These are phyloP conservation scores for Moniliophthora roreri DNA, from an alignment of 1,284 basidiomycete genomes.

Conservation along the genomic window DNA sequence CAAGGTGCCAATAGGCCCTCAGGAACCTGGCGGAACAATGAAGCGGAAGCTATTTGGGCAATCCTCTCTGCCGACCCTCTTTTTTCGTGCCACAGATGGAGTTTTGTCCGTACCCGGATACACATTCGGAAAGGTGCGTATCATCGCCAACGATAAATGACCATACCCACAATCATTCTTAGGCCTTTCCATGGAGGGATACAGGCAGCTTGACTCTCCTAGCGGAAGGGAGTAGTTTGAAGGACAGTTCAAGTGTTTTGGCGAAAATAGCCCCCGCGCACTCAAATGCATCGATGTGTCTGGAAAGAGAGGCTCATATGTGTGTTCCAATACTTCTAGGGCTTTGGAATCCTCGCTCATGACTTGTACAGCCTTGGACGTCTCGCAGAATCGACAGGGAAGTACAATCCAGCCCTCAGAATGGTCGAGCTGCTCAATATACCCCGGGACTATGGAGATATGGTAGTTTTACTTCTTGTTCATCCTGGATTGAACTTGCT, in stretches of 20 bases:
- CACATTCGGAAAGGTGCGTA: conserved; percentile 61
- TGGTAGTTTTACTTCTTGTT: conserved; percentile 59
- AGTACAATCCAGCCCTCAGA: conserved; percentile 50
- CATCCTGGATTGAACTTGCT: conserved; percentile 69
- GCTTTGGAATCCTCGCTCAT: not conserved
- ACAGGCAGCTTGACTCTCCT: conserved; percentile 68
- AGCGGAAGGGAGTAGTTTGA: conserved; percentile 65
- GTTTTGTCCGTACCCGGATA: conserved; percentile 66
- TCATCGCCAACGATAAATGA: conserved; percentile 5
- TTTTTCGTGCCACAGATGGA: conserved; percentile 46
- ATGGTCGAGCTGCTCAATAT: conserved; percentile 68
- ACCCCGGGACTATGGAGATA: conserved; percentile 60
- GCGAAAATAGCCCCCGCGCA: conserved; percentile 72
- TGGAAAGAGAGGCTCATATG: conserved; percentile 73
- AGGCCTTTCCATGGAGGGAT: conserved; percentile 67
- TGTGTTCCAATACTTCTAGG: conserved; percentile 30
- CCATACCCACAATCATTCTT: not conserved
- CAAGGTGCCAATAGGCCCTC: too few relatives aligned
- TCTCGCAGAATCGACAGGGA: conserved; percentile 49
- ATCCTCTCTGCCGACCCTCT: conserved; percentile 43
- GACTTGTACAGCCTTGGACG: conserved; percentile 47
- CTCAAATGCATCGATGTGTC: conserved; percentile 67
- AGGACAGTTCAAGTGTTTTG: conserved; percentile 64
- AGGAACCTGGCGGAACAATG: conserved; percentile 25
- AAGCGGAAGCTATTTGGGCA: conserved; percentile 44